Conservation (phyloP, 768 basidiomycete species). For the Hypsizygus marmoreus region DNA sequence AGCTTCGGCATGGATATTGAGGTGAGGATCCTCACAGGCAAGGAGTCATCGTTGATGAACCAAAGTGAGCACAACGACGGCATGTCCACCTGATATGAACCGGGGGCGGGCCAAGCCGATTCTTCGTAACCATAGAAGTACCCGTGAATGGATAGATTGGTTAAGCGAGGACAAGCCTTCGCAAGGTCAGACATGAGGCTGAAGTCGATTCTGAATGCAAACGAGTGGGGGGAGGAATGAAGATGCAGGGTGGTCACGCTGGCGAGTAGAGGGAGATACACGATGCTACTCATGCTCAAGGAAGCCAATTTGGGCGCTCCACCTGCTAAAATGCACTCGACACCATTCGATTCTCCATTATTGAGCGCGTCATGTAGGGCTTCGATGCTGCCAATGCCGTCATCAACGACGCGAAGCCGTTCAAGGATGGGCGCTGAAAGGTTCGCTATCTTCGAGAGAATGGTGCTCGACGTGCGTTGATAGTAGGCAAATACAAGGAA, state of each 20-base stretch:
- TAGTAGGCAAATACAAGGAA: constrained; percentile 27
- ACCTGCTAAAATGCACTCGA: constrained; percentile 10
- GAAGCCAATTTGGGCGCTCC: constrained; percentile 14
- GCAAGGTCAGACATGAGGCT: constrained; percentile 7
- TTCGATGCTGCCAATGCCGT: constrained; percentile 4
- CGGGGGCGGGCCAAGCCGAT: constrained; percentile 24
- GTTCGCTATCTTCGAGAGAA: constrained; percentile 22
- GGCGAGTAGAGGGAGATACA: constrained; percentile 25
- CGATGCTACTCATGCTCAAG: constrained; percentile 13
- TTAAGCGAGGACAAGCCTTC: constrained; percentile 22
- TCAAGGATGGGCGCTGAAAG: constrained; percentile 26
- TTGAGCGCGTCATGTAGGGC: neutral
- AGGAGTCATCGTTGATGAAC: constrained; percentile 22
- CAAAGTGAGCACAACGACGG: constrained; percentile 30
- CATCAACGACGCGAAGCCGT: constrained; percentile 20
- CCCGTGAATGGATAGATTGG: constrained; percentile 32
- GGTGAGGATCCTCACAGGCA: constrained; percentile 29
- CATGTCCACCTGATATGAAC: constrained; percentile 19
- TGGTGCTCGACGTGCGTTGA: constrained; percentile 23
- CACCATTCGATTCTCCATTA: too few relatives aligned
- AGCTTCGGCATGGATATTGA: constrained; percentile 30
- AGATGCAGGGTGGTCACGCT: constrained; percentile 36
- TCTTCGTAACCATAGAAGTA: constrained; percentile 8
- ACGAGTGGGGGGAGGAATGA: constrained; percentile 13
- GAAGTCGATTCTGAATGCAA: constrained; percentile 7